Conservation (phyloP, 805 yeast species). For the Yamadazyma sp. region DNA sequence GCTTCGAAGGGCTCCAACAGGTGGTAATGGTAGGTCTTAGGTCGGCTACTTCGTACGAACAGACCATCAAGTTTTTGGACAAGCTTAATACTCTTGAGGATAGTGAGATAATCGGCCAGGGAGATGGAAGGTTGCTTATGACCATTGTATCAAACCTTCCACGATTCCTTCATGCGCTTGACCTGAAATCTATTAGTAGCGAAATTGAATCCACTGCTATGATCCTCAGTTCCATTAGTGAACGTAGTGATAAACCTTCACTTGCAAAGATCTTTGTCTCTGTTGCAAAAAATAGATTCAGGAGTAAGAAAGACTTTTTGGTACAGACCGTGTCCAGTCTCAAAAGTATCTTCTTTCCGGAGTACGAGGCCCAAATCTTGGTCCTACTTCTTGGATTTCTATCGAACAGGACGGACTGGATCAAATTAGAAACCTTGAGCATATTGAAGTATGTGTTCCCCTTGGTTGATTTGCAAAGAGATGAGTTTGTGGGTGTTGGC, state of each 20-base stretch:
- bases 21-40: conserved; percentile 79
- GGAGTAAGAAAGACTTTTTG: conserved; percentile 88
- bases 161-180: conserved; percentile 78
- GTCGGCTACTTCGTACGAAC: conserved; percentile 77
- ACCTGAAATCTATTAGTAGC: conserved; percentile 44
- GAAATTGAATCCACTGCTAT: conserved; percentile 48
- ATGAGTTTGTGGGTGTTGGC: conserved; percentile 85
- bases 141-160: conserved; percentile 81
- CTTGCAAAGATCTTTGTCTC: conserved; percentile 75
- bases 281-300: conserved; percentile 70
- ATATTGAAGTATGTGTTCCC: conserved; percentile 75
- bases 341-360: conserved; percentile 67
- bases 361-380: conserved; percentile 69
- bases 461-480: conserved; percentile 68
- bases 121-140: conserved; percentile 65
- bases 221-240: conserved; percentile 59
- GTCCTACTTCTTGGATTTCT: conserved; percentile 76
- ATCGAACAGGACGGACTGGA: conserved; percentile 75
- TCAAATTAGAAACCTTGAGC: conserved; percentile 76
- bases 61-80: conserved; percentile 71
- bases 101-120: conserved; percentile 75
- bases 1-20: conserved; percentile 83
- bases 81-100: conserved; percentile 64
- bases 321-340: conserved; percentile 75
- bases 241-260: conserved; percentile 51